A percentile compares a stretch with the other conserved stretches of the same genome.
Evolutionary conservation across 176 grass and related monocot species (phyloP).

Genomic region (Zizania latifolia): DNA sequence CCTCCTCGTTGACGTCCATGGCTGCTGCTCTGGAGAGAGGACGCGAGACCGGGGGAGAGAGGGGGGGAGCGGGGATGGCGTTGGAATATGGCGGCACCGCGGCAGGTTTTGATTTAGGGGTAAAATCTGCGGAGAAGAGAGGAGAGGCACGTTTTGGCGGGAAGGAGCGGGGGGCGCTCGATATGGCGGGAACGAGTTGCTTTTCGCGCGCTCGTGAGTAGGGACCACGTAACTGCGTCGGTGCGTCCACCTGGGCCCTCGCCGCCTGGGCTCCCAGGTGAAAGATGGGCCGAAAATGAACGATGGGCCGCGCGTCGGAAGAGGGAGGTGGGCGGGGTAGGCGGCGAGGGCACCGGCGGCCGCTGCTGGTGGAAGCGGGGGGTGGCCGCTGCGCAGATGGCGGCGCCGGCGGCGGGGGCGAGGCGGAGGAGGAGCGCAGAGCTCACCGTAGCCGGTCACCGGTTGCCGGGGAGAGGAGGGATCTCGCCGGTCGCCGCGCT

Average conservation of each 20-base stretch:
- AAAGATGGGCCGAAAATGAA: not conserved
- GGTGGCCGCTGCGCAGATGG: too few relatives aligned
- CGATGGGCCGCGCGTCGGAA: too few relatives aligned
- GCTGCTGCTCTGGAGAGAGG: conserved; percentile 18
- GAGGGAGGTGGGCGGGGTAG: too few relatives aligned
- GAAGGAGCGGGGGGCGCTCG: not conserved
- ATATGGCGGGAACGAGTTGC: conserved; percentile 22
- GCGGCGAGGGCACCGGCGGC: too few relatives aligned
- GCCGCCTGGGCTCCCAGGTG: not conserved
- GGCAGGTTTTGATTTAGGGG: conserved; percentile 16
- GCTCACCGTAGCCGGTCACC: too few relatives aligned
- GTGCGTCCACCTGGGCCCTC: not conserved
- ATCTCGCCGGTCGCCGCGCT: too few relatives aligned
- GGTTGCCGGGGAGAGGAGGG: too few relatives aligned
- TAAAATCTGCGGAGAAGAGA: too few relatives aligned
- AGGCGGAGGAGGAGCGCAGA: too few relatives aligned
- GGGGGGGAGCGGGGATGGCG: not conserved
- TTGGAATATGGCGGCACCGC: conserved; percentile 6
- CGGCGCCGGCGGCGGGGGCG: too few relatives aligned
- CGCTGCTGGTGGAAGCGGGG: too few relatives aligned
- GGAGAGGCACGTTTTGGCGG: not conserved
- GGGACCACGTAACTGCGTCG: not conserved
- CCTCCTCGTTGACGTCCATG: conserved; percentile 99
- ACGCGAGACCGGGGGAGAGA: not conserved
- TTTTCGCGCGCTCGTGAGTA: conserved; percentile 37